Base-by-base conservation (phyloP, 805 yeast species). In the Ogataea kodamae region DNA sequence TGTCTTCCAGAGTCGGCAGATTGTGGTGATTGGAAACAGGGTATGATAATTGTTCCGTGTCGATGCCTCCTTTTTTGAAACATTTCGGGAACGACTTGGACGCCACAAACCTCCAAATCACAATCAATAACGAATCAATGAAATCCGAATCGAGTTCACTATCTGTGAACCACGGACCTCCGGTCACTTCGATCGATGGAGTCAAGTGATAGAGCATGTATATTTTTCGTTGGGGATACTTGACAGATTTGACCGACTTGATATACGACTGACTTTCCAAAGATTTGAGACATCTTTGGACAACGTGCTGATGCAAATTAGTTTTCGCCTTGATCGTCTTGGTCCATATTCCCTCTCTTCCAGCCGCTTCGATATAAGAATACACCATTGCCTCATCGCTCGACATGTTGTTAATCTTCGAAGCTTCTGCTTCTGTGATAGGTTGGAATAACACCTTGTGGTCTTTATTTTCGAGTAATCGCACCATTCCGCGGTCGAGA, bases 141-240 rank as follows among this genome's bases (percentile, higher is more conserved):
- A 92, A 92, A 59, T 90, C 97, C 3, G 87, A 78, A 55, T 92
- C 98, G 37, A 92, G 68, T 59, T 92, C 97, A 21, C 89, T 78
- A 55, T 92, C 98, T 0, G 97, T 88, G 55, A 89, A 92, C 98
- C 98, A 92, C 4, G 97, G 97, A 5, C 98, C 98, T 45, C 98
- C 98, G 0, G 97, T 92, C 22, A 92, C 92, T 46, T 90, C 97
- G 19, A 86, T 80, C 3, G 95, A 82, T 5, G 98, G 98, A 55
- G 88, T 96, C 46, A 92, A 65, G 53, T 86, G 80, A 56, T 89
- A 90, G 34, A 92, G 69, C 97, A 92, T 92, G 61, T 90, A 94
- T 20, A 92, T 90, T 54, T 92, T 92, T 45, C 98, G 72, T 1
- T 97, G 90, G 9, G 97, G 97, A 58, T 75, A 57, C 39, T 85